Conservation (phyloP, 768 basidiomycete species). For the Coprinopsis sp. region DNA sequence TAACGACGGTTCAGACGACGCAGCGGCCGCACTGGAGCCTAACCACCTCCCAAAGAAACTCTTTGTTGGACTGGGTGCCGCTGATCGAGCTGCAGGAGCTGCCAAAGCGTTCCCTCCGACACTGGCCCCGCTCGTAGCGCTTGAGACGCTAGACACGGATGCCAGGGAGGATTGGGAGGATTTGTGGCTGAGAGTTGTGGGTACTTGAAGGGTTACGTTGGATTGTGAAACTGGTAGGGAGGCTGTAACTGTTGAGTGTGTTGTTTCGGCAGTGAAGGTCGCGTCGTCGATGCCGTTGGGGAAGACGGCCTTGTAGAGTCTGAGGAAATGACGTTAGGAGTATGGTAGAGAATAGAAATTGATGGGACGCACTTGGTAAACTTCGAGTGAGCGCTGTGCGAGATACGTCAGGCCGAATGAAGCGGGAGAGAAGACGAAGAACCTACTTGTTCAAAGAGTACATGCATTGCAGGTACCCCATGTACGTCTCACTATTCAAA, state of each 20-base stretch:
- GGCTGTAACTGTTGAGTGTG: slow-evolving; percentile 17
- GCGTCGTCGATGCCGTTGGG: slow-evolving; percentile 53
- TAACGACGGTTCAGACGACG: slow-evolving; percentile 16
- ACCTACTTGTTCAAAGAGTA: slow-evolving; percentile 54
- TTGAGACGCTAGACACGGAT: slow-evolving; percentile 18
- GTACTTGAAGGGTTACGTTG: slow-evolving; percentile 6
- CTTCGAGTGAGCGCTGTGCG: slow-evolving; percentile 62
- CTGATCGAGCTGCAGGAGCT: neutral
- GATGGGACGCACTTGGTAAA: slow-evolving; percentile 53
- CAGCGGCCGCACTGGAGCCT: slow-evolving; percentile 14
- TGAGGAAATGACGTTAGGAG: no score
- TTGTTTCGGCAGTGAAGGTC: slow-evolving; percentile 17
- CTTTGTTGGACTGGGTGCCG: slow-evolving; percentile 15
- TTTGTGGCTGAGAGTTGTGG: slow-evolving; percentile 13
- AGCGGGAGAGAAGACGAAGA: neutral
- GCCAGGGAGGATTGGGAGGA: slow-evolving; percentile 19
- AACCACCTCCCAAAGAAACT: slow-evolving; percentile 38
- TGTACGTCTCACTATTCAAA: slow-evolving; percentile 61
- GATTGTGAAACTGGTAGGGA: slow-evolving; percentile 29
- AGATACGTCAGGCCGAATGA: neutral
- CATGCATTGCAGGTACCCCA: slow-evolving; percentile 77
- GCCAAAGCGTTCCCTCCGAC: no score
- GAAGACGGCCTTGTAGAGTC: slow-evolving; percentile 64
- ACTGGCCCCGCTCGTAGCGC: slow-evolving; percentile 14
- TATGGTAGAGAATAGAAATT: neutral